phyloP scores from a whole-genome alignment of 164 flowering plant species.

The Nelumbo lutea region DNA sequence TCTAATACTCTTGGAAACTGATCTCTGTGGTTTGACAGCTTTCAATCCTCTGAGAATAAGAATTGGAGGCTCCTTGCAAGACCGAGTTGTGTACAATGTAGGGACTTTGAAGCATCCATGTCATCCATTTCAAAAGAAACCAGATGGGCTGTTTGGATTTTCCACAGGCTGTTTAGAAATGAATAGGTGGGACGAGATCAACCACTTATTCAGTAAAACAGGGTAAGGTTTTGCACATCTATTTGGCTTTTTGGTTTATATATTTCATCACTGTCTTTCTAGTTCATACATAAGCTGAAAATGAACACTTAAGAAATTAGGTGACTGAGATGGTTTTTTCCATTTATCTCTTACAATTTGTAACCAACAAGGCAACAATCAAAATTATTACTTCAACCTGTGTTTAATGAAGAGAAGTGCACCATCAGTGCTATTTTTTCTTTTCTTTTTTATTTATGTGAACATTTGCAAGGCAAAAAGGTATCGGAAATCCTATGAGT shows the following conservation, averaged over 20 bases:
- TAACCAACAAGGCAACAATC: too few species aligned
- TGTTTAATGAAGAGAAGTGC: too few species aligned
- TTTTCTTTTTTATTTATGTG: too few species aligned
- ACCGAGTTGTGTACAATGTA: conserved; percentile 27
- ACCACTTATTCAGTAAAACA: conserved; percentile 44
- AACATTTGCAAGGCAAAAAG: too few species aligned
- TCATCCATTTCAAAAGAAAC: conserved; percentile 36
- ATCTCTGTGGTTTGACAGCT: conserved; percentile 19
- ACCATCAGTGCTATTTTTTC: too few species aligned
- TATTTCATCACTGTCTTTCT: background rate
- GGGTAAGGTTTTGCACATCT: conserved; percentile 31
- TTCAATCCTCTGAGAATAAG: conserved; percentile 29
- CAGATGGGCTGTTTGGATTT: conserved; percentile 55
- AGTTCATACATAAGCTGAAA: background rate
- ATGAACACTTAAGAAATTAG: background rate
- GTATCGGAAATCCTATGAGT: too few species aligned
- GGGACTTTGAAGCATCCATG: conserved; percentile 39
- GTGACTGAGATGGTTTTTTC: too few species aligned
- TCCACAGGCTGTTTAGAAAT: conserved; percentile 55
- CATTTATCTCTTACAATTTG: too few species aligned
- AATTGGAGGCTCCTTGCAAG: conserved; percentile 37
- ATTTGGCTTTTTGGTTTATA: background rate
- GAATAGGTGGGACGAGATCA: conserved; percentile 69
- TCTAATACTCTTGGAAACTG: background rate
- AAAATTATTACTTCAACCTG: too few species aligned